Evolutionary conservation across 2,329 filamentous ascomycete species (phyloP).

Genomic region (Lasiodiplodia citricola): DNA sequence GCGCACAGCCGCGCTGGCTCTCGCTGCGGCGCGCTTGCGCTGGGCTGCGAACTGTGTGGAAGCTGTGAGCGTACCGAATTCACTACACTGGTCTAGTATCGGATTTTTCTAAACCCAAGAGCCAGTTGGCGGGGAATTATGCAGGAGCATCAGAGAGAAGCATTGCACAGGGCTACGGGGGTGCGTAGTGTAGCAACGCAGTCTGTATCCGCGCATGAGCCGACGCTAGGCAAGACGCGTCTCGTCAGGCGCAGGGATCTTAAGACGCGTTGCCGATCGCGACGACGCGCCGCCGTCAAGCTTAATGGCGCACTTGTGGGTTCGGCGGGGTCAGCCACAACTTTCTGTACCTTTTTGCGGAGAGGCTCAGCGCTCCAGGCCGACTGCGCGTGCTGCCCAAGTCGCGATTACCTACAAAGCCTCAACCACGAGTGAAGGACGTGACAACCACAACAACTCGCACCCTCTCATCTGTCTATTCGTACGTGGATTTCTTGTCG

Average conservation of each 20-base stretch:
- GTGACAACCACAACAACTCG: too few relatives aligned
- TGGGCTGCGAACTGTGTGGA: neutral
- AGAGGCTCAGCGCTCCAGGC: neutral
- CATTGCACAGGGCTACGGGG: conserved; percentile 10
- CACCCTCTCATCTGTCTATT: too few relatives aligned
- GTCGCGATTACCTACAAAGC: neutral
- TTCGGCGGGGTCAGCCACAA: conserved; percentile 3
- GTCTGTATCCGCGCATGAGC: conserved; percentile 5
- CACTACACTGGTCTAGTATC: neutral
- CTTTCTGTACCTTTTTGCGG: conserved; percentile 10
- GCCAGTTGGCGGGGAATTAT: neutral
- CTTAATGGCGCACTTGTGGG: neutral
- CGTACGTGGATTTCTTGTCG: too few relatives aligned
- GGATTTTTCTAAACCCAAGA: neutral
- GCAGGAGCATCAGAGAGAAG: neutral
- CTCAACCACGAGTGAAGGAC: too few relatives aligned
- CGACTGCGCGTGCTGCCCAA: neutral
- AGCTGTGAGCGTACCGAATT: neutral
- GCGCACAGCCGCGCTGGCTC: neutral
- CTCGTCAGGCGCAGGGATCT: neutral
- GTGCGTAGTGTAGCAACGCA: neutral
- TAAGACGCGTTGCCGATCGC: neutral
- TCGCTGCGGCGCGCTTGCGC: neutral
- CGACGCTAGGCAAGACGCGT: conserved; percentile 18
- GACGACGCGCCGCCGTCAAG: conserved; percentile 1